Conservation (phyloP, 768 basidiomycete species). For the Gyrodon lividus region DNA sequence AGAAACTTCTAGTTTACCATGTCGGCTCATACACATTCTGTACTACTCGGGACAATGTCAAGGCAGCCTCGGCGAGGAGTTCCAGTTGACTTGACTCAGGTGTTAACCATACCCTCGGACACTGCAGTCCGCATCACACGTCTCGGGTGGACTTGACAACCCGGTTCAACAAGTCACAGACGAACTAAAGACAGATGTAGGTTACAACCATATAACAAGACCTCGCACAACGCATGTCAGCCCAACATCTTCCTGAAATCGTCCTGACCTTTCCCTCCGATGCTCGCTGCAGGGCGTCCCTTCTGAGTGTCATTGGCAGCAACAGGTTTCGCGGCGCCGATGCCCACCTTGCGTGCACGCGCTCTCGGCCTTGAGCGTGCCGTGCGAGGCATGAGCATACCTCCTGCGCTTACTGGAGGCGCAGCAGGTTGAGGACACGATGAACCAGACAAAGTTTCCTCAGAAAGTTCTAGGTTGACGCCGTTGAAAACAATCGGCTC, state of each 20-base stretch:
- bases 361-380: constrained; percentile 68
- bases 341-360: constrained; percentile 43
- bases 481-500: constrained; percentile 75
- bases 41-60: too few species aligned
- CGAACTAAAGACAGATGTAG: too few species aligned
- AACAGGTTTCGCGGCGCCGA: constrained; percentile 17
- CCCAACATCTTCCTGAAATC: constrained; percentile 83
- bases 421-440: constrained; percentile 28
- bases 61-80: too few species aligned
- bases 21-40: too few species aligned
- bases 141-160: too few species aligned
- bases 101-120: too few species aligned
- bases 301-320: constrained; percentile 10
- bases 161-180: not conserved
- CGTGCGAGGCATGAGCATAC: constrained; percentile 66
- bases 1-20: too few species aligned
- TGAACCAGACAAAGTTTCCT: constrained; percentile 43
- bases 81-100: too few species aligned
- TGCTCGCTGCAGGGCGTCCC: constrained; percentile 2
- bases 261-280: constrained; percentile 52
- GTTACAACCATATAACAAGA: not conserved
- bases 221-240: constrained; percentile 1
- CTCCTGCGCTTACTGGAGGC: constrained; percentile 40
- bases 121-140: too few species aligned
- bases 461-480: constrained; percentile 54